Base-by-base conservation (phyloP, 228 moss, liverwort and hornwort genomes). In the Sphagnum fallax region DNA sequence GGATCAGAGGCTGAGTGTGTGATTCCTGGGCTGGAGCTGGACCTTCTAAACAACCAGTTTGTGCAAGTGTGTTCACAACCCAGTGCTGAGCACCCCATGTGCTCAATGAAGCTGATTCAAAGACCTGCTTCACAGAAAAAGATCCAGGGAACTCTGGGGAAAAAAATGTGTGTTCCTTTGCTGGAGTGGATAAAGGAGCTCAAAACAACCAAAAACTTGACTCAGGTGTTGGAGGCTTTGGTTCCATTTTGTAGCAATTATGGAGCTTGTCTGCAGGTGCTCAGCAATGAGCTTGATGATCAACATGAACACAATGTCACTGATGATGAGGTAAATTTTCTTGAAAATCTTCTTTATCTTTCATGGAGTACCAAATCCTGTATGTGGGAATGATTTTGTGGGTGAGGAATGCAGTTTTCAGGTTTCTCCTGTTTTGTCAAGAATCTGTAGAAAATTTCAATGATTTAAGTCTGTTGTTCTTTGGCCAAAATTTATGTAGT, bases 221-320 rank as follows among this genome's bases (percentile, higher is more conserved):
- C 70, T 69, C 74, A 81, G 61, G 85, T 85, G 79, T 64, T 85
- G 18, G 74, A 85, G 55, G 32, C 68, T 57, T 81, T 85, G 69
- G 62, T 78, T 50, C 61, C 6, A 53, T 72, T 85, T 10, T 76
- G 67, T 79, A 76, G 69, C 47, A 75, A 72, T 48, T 75, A 74
- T 60, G n/a, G 47, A 55, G 57, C 61, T 59, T 73, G 76, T 63
- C 58, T 62, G 61, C 75, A 75, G 47, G 48, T 70, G 32, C 32
- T 65, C 67, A 81, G 71, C 72, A 62, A 67, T 60, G 70, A 63
- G 66, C 32, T 16, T 60, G 12, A 62, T 47, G 76, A 81, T 61
- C 67, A 72, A 5, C 52, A 6, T 51, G 75, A 78, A 8, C 5
- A 5, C 6, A 78, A 84, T 52, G 70, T 75, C 52, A 4, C 76